Conservation (phyloP, 192 early-diverging fungal genomes). For the Spinellus fusiger region DNA sequence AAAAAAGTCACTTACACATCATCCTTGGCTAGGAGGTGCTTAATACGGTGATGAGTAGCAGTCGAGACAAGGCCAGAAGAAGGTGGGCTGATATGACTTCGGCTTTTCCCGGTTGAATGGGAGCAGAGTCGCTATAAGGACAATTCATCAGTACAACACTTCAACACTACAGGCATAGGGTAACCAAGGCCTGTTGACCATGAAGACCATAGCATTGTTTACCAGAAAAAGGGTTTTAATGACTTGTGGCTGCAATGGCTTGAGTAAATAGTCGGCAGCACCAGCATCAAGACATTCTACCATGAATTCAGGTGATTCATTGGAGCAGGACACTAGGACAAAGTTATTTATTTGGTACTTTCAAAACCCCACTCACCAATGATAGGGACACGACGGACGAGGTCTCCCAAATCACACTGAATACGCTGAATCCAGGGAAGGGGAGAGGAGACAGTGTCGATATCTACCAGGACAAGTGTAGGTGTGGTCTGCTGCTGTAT, state of each 20-base stretch:
- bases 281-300: conserved; percentile 29
- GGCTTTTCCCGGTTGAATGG: not conserved
- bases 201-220: not conserved
- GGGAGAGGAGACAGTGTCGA: not conserved
- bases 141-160: too few relatives aligned
- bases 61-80: not conserved
- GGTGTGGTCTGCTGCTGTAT: not conserved
- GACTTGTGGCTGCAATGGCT: conserved; percentile 22
- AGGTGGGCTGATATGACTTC: not conserved
- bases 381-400: not conserved
- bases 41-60: conserved; percentile 5
- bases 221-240: conserved; percentile 32
- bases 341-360: not conserved
- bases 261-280: conserved; percentile 27
- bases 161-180: too few relatives aligned
- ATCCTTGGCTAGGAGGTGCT: conserved; percentile 6
- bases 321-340: conserved; percentile 12
- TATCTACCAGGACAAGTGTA: not conserved
- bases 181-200: too few relatives aligned
- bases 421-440: not conserved
- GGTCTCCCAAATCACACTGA: not conserved
- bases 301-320: conserved; percentile 20
- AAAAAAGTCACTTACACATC: not conserved
- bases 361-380: conserved; percentile 3
- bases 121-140: not conserved